Evolutionary conservation across 169 alveolate species (phyloP).

Genomic region (Plasmodium cynomolgi): DNA sequence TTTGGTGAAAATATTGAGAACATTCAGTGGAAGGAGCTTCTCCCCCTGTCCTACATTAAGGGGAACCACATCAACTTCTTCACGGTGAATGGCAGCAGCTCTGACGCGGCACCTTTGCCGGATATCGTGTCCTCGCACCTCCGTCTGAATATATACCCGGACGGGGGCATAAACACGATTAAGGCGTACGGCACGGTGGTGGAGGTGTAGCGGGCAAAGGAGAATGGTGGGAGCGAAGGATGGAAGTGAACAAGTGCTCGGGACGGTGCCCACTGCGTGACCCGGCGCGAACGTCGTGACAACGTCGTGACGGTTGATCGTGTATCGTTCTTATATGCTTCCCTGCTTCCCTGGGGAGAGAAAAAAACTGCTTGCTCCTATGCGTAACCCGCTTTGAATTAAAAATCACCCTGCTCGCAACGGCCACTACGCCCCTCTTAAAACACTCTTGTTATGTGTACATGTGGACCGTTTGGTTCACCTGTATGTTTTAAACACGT

Average conservation of each 20-base stretch:
- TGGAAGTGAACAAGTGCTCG: neutral
- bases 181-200: constrained; percentile 62
- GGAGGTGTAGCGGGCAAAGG: neutral
- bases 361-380: neutral
- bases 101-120: neutral
- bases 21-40: constrained; percentile 54
- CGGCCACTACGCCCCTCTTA: neutral
- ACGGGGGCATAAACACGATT: constrained; percentile 74
- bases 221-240: neutral
- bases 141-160: constrained; percentile 74
- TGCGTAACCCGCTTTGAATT: neutral
- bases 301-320: neutral
- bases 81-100: neutral
- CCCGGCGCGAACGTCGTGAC: neutral
- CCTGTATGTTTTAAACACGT: neutral
- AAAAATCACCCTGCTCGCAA: neutral
- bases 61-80: constrained; percentile 74
- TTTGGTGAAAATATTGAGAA: constrained; percentile 61
- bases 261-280: neutral
- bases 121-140: constrained; percentile 39
- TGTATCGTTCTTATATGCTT: neutral
- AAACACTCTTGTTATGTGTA: neutral
- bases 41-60: constrained; percentile 72
- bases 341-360: neutral
- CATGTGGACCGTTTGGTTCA: neutral